Evolutionary conservation across 495 filamentous ascomycete species (phyloP).

Genomic region (Aspergillus cavernicola): DNA sequence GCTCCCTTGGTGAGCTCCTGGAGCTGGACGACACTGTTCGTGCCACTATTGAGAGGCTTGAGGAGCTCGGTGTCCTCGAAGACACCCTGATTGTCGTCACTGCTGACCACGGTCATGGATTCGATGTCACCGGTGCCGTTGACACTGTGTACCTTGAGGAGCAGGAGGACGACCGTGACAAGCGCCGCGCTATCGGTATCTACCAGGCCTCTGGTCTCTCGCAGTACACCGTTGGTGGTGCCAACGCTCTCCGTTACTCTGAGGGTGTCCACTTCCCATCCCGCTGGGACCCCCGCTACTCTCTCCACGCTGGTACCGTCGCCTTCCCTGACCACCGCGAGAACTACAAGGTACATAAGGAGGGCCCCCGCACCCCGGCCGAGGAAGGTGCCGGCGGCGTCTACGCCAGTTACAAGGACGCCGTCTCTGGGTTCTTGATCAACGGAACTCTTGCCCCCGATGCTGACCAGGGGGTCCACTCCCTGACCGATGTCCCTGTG

Average conservation of each 20-base stretch:
- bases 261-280: constrained; percentile 65
- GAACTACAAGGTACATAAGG: constrained; percentile 58
- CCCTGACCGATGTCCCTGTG: constrained; percentile 70
- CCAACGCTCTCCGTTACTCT: constrained; percentile 46
- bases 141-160: constrained; percentile 57
- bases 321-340: constrained; percentile 66
- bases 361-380: constrained; percentile 56
- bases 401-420: constrained; percentile 59
- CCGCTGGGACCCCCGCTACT: constrained; percentile 75
- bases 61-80: constrained; percentile 51
- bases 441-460: constrained; percentile 64
- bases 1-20: constrained; percentile 71
- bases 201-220: constrained; percentile 63
- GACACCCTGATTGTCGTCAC: constrained; percentile 68
- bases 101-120: constrained; percentile 75
- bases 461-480: constrained; percentile 62
- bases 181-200: constrained; percentile 63
- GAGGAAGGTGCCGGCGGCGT: constrained; percentile 43
- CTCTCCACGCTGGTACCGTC: constrained; percentile 59
- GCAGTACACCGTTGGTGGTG: constrained; percentile 57
- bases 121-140: constrained; percentile 57
- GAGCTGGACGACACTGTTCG: constrained; percentile 74
- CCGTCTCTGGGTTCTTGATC: constrained; percentile 57
- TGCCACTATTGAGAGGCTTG: constrained; percentile 61
- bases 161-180: constrained; percentile 55